phyloP scores from a whole-genome alignment of 106 monocot species.

The Cymbidium sinense region DNA sequence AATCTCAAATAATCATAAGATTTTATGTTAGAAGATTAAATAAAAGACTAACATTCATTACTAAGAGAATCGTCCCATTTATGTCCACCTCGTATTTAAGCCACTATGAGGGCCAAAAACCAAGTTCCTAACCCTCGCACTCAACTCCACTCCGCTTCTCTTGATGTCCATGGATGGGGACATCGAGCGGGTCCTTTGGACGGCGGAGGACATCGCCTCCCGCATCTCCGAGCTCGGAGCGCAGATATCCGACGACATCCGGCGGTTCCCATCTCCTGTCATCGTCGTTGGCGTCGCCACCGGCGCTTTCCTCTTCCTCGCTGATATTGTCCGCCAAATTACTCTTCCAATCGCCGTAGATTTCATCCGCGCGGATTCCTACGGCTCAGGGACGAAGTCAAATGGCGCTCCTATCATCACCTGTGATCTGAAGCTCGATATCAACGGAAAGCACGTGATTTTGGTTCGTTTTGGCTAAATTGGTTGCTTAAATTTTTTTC shows the following conservation, averaged over 20 bases:
- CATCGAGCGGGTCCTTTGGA: slow-evolving; percentile 73
- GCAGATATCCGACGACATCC: slow-evolving; percentile 48
- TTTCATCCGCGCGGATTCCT: slow-evolving; percentile 78
- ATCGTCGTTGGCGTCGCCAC: slow-evolving; percentile 81
- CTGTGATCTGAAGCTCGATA: slow-evolving; percentile 68
- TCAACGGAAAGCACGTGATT: slow-evolving; percentile 76
- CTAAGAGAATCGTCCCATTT: too few species aligned
- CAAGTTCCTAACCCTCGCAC: too few species aligned
- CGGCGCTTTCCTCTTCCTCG: slow-evolving; percentile 81
- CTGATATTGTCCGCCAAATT: slow-evolving; percentile 64
- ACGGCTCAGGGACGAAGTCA: slow-evolving; percentile 69
- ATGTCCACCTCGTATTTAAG: too few species aligned
- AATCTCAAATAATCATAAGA: too few species aligned
- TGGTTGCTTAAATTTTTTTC: not conserved
- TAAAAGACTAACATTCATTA: too few species aligned
- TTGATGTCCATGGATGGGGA: slow-evolving; percentile 16
- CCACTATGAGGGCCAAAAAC: too few species aligned
- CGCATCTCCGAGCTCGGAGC: slow-evolving; percentile 52
- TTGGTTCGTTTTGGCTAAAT: slow-evolving; percentile 28
- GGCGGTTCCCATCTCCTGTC: not conserved
- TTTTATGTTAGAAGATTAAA: too few species aligned
- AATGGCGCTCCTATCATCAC: slow-evolving; percentile 53
- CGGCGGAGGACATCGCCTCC: slow-evolving; percentile 50
- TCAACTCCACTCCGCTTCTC: not conserved
- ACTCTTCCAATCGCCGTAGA: slow-evolving; percentile 53